These are phyloP conservation scores for Rhizophora mangle DNA, from an alignment of 345 rosid genomes.

Conservation along the genomic window DNA sequence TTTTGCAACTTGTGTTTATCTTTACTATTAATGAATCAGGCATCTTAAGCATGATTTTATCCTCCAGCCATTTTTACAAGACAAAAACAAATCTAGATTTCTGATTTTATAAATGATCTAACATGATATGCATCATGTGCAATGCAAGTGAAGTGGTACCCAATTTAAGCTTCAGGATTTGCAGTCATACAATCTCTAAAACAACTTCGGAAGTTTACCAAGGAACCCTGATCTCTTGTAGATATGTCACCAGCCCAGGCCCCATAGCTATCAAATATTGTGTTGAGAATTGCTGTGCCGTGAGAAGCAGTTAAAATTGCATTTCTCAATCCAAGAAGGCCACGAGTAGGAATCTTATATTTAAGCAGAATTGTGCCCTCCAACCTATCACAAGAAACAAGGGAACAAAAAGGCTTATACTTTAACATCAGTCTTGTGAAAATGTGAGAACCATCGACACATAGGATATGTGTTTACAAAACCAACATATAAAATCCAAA, in stretches of 20 bases:
- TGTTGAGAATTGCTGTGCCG: conserved; percentile 91
- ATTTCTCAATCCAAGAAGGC: conserved; percentile 94
- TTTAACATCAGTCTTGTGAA: not conserved
- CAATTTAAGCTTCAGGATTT: conserved; percentile 1
- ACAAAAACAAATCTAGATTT: no score
- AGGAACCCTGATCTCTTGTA: conserved; percentile 87
- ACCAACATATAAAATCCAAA: not conserved
- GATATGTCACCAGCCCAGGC: conserved; percentile 88
- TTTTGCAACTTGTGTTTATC: not conserved
- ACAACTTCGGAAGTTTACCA: conserved; percentile 52
- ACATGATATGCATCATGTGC: no score
- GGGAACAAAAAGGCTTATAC: not conserved
- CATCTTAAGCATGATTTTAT: not conserved
- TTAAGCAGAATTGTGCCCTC: conserved; percentile 80
- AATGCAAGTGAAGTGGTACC: not conserved
- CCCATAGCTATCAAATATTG: conserved; percentile 83
- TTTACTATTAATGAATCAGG: not conserved
- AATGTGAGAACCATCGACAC: not conserved
- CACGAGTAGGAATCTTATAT: conserved; percentile 94
- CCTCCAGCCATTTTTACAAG: no score
- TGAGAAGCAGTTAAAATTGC: conserved; percentile 96
- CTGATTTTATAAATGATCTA: no score
- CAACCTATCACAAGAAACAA: conserved; percentile 40
- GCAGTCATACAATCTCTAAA: not conserved
- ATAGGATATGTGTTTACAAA: conserved; percentile 1